Conservation (phyloP, 2,329 filamentous ascomycete species). For the Xylaria sp. region DNA sequence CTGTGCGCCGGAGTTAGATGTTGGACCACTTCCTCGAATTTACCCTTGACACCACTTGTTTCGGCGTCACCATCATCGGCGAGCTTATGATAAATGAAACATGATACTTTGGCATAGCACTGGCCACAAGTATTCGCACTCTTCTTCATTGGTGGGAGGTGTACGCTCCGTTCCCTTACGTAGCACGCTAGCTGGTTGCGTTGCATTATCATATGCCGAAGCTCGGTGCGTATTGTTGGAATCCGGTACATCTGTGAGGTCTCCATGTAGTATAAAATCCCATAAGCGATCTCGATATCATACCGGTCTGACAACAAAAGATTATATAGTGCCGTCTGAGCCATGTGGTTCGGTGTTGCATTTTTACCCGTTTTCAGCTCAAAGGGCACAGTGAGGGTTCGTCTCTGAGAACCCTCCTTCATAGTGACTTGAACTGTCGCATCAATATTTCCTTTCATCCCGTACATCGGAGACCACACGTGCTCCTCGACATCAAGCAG, state of each 20-base stretch:
- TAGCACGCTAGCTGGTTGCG: slow-evolving; percentile 90
- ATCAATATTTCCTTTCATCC: slow-evolving; percentile 96
- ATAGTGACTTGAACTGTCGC: slow-evolving; percentile 92
- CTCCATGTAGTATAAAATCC: slow-evolving; percentile 95
- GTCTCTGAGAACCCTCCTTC: slow-evolving; percentile 72
- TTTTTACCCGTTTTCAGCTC: slow-evolving; percentile 96
- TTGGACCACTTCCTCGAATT: slow-evolving; percentile 83
- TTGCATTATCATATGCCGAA: slow-evolving; percentile 96
- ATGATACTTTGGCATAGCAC: slow-evolving; percentile 91
- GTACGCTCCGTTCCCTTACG: slow-evolving; percentile 80
- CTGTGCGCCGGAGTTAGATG: slow-evolving; percentile 80
- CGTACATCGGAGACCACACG: slow-evolving; percentile 98
- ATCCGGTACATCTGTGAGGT: slow-evolving; percentile 87
- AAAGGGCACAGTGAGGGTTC: slow-evolving; percentile 86
- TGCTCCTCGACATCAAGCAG: slow-evolving; percentile 97
- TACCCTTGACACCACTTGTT: slow-evolving; percentile 80
- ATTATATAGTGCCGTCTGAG: slow-evolving; percentile 95
- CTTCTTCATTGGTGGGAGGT: slow-evolving; percentile 87
- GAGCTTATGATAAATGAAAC: slow-evolving; percentile 93
- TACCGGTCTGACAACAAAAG: slow-evolving; percentile 93
- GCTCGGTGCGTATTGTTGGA: slow-evolving; percentile 84
- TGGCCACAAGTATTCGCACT: slow-evolving; percentile 83
- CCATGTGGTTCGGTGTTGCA: slow-evolving; percentile 83
- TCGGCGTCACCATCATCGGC: slow-evolving; percentile 85
- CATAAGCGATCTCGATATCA: slow-evolving; percentile 89